Percentiles rank a stretch among this genome's conserved stretches.
Conservation (phyloP, 192 early-diverging fungal genomes). For the Backusella macrospora region DNA sequence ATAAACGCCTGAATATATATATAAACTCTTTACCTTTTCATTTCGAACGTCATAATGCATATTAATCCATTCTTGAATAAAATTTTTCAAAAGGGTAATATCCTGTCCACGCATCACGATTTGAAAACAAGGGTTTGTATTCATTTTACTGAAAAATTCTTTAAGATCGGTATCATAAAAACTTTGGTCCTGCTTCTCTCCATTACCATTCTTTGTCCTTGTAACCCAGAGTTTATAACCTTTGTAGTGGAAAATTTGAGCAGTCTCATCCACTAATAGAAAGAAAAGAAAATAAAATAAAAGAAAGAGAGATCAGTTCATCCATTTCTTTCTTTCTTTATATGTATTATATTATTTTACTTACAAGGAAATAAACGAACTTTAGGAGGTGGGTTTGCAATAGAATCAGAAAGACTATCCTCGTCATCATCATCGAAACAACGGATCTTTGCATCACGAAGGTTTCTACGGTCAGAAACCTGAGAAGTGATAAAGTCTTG, state of each 20-base stretch:
- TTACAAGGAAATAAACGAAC: slow-evolving; percentile 29
- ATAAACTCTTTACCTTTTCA: slow-evolving; percentile 25
- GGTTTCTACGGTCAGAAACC: neutral
- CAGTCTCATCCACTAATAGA: neutral
- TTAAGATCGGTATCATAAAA: neutral
- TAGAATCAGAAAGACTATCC: neutral
- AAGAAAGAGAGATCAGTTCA: neutral
- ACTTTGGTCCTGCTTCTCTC: neutral
- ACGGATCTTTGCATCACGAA: slow-evolving; percentile 12
- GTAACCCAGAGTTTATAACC: slow-evolving; percentile 21
- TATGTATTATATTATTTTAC: neutral
- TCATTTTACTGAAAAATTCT: slow-evolving; percentile 14
- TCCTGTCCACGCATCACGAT: slow-evolving; percentile 14
- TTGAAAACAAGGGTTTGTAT: neutral
- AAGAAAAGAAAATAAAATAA: neutral
- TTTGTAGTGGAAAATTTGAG: slow-evolving; percentile 21
- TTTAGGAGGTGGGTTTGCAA: slow-evolving; percentile 15
- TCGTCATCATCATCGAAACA: slow-evolving; percentile 13
- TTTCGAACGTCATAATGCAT: slow-evolving; percentile 23
- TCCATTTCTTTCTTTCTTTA: neutral
- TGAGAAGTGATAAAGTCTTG: slow-evolving; percentile 14
- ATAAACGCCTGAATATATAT: neutral
- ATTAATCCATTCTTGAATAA: slow-evolving; percentile 36
- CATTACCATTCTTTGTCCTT: neutral
- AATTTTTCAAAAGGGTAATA: slow-evolving; percentile 6